Evolutionary conservation across 1,284 basidiomycete species (phyloP).

Genomic region (Flammula alnicola): DNA sequence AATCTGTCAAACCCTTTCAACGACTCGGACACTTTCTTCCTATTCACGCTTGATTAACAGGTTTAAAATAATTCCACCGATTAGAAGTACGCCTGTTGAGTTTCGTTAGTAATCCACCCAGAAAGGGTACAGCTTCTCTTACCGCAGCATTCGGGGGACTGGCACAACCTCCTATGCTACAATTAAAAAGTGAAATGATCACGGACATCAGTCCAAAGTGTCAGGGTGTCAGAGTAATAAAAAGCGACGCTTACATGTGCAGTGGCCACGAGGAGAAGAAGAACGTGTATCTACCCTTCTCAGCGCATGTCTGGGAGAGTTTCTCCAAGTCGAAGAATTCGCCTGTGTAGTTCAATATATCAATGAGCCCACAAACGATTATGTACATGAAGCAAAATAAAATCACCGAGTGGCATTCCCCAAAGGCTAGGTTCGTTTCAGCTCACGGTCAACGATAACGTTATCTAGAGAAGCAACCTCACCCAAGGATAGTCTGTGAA

Average conservation of each 20-base stretch:
- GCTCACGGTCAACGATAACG: too few species aligned
- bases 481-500: conserved; percentile 63
- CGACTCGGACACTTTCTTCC: too few species aligned
- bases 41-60: too few species aligned
- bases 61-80: too few species aligned
- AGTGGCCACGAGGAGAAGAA: conserved; percentile 78
- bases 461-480: conserved; percentile 33
- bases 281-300: conserved; percentile 65
- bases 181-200: not conserved
- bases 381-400: not conserved
- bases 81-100: conserved; percentile 21
- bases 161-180: conserved; percentile 65
- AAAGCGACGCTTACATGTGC: conserved; percentile 54
- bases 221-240: not conserved
- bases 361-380: too few species aligned
- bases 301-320: conserved; percentile 58
- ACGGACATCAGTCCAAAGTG: too few species aligned
- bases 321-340: conserved; percentile 75
- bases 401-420: conserved; percentile 73
- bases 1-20: too few species aligned
- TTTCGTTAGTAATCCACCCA: conserved; percentile 6
- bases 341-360: conserved; percentile 41
- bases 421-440: too few species aligned
- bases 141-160: conserved; percentile 75
- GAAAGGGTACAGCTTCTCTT: too few species aligned